Percentiles rank a stretch among this genome's conserved stretches.
Conservation (phyloP, 1,139 yeast species). For the Yamadazyma siamensis region DNA sequence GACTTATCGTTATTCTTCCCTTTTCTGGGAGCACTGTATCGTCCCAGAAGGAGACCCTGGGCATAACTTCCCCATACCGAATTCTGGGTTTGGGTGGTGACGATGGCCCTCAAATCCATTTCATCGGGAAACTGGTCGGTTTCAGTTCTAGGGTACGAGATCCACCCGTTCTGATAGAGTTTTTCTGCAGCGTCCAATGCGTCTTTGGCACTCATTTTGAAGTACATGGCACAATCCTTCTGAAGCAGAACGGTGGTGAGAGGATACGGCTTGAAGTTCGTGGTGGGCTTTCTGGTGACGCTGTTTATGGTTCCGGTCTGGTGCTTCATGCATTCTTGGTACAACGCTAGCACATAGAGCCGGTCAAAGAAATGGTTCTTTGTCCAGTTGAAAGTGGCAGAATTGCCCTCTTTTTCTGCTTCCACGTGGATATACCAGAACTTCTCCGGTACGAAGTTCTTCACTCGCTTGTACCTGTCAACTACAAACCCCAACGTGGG, state of each 20-base stretch:
- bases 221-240: slow-evolving; percentile 72
- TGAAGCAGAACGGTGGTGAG: slow-evolving; percentile 95
- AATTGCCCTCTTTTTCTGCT: slow-evolving; percentile 35
- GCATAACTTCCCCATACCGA: slow-evolving; percentile 51
- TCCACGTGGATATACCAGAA: slow-evolving; percentile 73
- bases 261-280: slow-evolving; percentile 82
- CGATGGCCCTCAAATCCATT: slow-evolving; percentile 64
- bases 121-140: slow-evolving; percentile 80
- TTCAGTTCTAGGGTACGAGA: slow-evolving; percentile 97
- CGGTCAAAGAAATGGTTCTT: slow-evolving; percentile 73
- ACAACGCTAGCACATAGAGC: slow-evolving; percentile 48
- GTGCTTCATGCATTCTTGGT: slow-evolving; percentile 56
- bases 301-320: slow-evolving; percentile 49
- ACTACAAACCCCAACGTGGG: slow-evolving; percentile 97
- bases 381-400: slow-evolving; percentile 55
- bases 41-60: slow-evolving; percentile 22
- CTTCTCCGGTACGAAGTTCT: slow-evolving; percentile 67
- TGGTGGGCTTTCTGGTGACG: slow-evolving; percentile 60
- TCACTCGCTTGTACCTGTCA: slow-evolving; percentile 80
- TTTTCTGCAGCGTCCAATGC: slow-evolving; percentile 84
- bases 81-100: slow-evolving; percentile 57
- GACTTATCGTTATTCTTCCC: slow-evolving; percentile 92
- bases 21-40: slow-evolving; percentile 60
- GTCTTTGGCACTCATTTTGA: slow-evolving; percentile 77
- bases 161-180: slow-evolving; percentile 77